phyloP scores from a whole-genome alignment of 768 basidiomycete genomes.

The Galerina marginata region DNA sequence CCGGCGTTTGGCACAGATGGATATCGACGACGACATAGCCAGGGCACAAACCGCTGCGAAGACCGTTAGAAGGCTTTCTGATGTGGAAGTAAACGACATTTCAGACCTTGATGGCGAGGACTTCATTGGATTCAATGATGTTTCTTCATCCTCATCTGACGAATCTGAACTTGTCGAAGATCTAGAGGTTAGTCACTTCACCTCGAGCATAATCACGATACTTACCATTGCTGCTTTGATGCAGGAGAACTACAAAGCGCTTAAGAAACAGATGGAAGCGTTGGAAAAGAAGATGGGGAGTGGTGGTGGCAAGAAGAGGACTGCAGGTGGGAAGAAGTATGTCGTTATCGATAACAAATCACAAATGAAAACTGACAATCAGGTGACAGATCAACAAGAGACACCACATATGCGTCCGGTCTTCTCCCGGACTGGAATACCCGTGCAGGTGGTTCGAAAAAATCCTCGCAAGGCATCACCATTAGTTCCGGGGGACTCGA shows the following conservation, averaged over 20 bases:
- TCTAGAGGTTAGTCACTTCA: not conserved
- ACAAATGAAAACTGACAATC: too few species aligned
- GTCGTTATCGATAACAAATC: too few species aligned
- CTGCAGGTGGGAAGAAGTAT: not conserved
- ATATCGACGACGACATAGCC: slow-evolving; percentile 11
- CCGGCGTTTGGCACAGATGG: slow-evolving; percentile 9
- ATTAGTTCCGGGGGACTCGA: too few species aligned
- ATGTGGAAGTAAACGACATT: not conserved
- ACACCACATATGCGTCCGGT: too few species aligned
- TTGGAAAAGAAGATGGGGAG: not conserved
- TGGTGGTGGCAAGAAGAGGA: not conserved
- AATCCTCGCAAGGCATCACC: too few species aligned
- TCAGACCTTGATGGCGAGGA: not conserved
- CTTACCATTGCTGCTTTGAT: not conserved
- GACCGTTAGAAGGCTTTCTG: not conserved
- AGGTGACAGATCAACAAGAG: too few species aligned
- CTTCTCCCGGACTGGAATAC: too few species aligned
- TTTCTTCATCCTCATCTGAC: not conserved
- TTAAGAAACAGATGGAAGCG: not conserved
- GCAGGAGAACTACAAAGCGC: not conserved
- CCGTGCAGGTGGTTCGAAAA: too few species aligned
- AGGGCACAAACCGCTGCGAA: not conserved
- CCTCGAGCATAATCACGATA: too few species aligned
- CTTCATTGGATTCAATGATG: not conserved
- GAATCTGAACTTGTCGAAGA: not conserved